Evolutionary conservation across 805 yeast genomes (phyloP).

Genomic region (Clavispora carvajalis): DNA sequence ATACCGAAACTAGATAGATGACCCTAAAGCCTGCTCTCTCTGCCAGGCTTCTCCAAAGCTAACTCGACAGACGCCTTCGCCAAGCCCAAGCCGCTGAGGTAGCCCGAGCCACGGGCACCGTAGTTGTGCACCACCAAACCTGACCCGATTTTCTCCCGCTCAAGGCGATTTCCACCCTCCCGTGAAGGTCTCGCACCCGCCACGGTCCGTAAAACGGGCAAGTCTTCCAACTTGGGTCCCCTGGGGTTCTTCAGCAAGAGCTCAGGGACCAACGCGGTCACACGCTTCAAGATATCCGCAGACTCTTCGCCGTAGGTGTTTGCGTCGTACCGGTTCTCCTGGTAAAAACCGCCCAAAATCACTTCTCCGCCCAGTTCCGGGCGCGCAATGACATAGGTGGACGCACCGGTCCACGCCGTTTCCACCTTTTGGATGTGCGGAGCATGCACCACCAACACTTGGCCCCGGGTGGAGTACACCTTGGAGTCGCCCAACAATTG

Average conservation of each 20-base stretch:
- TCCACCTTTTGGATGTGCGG: conserved; percentile 1
- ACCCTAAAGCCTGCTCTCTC: background rate
- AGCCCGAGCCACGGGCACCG: conserved; percentile 3
- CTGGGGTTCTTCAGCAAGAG: background rate
- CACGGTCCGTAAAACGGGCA: conserved; percentile 1
- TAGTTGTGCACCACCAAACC: conserved; percentile 3
- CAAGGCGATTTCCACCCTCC: conserved; percentile 1
- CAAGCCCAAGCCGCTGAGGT: conserved; percentile 2
- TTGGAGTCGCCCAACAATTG: background rate
- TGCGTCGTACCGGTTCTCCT: background rate
- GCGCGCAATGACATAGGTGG: conserved; percentile 2
- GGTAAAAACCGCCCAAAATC: conserved; percentile 2
- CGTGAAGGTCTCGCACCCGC: conserved; percentile 3
- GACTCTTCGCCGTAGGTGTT: conserved; percentile 1
- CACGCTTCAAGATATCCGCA: conserved; percentile 1
- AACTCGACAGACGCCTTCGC: background rate
- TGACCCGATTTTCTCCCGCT: background rate
- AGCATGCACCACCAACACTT: conserved; percentile 3
- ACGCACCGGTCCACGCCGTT: background rate
- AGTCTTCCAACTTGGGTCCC: background rate
- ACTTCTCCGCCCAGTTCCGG: conserved; percentile 1
- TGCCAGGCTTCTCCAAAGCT: background rate
- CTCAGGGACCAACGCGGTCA: background rate
- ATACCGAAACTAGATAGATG: too few relatives aligned
- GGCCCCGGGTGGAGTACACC: conserved; percentile 2